Conservation (phyloP, 257 asterid genomes). For the Solanum boliviense region DNA sequence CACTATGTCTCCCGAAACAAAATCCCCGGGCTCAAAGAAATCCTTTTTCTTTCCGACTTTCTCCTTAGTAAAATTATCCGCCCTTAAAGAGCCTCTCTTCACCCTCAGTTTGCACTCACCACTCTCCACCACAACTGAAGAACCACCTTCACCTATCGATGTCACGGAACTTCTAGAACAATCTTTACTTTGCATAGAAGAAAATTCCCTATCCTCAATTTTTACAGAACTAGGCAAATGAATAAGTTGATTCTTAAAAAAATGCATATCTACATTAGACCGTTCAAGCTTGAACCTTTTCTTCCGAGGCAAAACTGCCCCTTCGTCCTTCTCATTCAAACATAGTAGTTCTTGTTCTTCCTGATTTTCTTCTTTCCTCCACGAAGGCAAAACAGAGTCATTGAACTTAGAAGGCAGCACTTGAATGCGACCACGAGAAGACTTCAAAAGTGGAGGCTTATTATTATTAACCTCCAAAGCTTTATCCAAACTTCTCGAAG, state of each 20-base stretch:
- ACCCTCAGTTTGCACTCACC: constrained; percentile 3
- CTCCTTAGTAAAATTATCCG: constrained; percentile 20
- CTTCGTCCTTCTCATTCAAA: constrained; percentile 12
- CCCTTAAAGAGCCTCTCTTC: constrained; percentile 10
- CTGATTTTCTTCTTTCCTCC: constrained; percentile 51
- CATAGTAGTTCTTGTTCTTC: constrained; percentile 13
- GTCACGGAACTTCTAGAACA: constrained; percentile 46
- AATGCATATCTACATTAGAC: constrained; percentile 9
- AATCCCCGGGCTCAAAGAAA: constrained; percentile 50
- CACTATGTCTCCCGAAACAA: constrained; percentile 57
- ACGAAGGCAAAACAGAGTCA: constrained; percentile 53
- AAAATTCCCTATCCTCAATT: neutral
- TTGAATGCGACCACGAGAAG: constrained; percentile 74
- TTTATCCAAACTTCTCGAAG: constrained; percentile 6
- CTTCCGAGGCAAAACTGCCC: constrained; percentile 7
- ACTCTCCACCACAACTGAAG: constrained; percentile 28
- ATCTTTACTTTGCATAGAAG: neutral
- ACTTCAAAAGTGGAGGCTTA: constrained; percentile 45
- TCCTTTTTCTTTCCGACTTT: constrained; percentile 36
- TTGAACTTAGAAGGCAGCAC: constrained; percentile 44
- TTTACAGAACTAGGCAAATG: neutral
- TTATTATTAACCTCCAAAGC: constrained; percentile 12
- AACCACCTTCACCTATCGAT: constrained; percentile 35
- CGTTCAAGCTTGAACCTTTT: constrained; percentile 34
- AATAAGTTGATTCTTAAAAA: neutral